These are phyloP conservation scores for Allium cepa DNA, from an alignment of 106 monocot species.

Conservation along the genomic window DNA sequence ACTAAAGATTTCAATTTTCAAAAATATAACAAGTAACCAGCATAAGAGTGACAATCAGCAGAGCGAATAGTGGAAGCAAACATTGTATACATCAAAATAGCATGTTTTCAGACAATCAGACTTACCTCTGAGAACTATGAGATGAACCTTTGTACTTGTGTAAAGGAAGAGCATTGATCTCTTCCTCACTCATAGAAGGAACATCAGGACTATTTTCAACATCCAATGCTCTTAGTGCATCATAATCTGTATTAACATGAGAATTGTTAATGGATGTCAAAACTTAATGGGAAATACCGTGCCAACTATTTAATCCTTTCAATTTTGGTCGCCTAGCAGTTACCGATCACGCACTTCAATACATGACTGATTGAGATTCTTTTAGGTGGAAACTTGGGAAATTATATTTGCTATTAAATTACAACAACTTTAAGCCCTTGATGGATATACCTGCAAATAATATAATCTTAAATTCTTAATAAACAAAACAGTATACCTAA, in stretches of 20 bases:
- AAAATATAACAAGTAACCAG: too few relatives aligned
- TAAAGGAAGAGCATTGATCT: slow-evolving; percentile 93
- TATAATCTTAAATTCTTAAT: too few relatives aligned
- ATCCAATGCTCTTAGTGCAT: slow-evolving; percentile 86
- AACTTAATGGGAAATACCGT: too few relatives aligned
- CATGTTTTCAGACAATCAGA: background rate
- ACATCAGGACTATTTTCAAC: slow-evolving; percentile 49
- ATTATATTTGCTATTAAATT: background rate
- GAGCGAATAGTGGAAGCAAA: too few relatives aligned
- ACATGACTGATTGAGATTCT: too few relatives aligned
- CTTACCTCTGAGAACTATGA: slow-evolving; percentile 43
- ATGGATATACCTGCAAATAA: background rate
- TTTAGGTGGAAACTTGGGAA: background rate
- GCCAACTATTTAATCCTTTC: too few relatives aligned
- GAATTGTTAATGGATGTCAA: background rate
- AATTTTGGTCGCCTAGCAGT: too few relatives aligned
- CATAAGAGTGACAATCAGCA: background rate
- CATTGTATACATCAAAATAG: too few relatives aligned
- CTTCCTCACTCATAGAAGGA: slow-evolving; percentile 93
- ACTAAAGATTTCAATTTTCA: too few relatives aligned
- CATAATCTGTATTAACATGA: slow-evolving; percentile 59
- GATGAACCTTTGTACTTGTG: slow-evolving; percentile 72
- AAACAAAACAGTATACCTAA: slow-evolving; percentile 30
- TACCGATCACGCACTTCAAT: too few relatives aligned
- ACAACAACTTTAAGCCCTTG: too few relatives aligned